Base-by-base conservation (phyloP, 148 eudicot species). In the Dysphania ambrosioides region DNA sequence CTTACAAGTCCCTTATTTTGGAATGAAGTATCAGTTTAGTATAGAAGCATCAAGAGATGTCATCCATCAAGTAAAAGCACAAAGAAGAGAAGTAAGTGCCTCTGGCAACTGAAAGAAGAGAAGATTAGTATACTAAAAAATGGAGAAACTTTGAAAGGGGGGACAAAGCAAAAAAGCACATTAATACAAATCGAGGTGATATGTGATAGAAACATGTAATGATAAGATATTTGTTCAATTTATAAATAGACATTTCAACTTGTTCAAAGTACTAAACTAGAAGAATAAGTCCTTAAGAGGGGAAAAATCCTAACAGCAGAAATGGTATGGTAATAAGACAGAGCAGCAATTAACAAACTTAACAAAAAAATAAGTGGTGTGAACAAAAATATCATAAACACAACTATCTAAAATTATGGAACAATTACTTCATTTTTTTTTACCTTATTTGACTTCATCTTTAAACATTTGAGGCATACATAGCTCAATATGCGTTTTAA, bases 391-490 rank as follows among this genome's bases (percentile, higher is more conserved):
- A 61, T 31, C 35, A 30, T 15, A 12, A 61, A 11, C 68, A 65
- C 60, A 75, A 64, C 35, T 24, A 23, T n/a, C 36, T 11, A 29
- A 27, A 60, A 24, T 44, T n/a, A 21, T 32, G 49, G 12, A 18
- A 18, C 49, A 0, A 18, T 35, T 13, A 8, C 1, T 24, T 42
- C 32, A 69, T n/a, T n/a, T 21, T 12, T 26, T 51, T 59, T 53
- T 80, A 92, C 96, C 98, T 89, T 93, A 76, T 79, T 82, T 41
- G 74, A 85, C 76, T 86, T 89, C 72, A 89, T 26, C 76, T 90
- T 88, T 78, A 93, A 76, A 71, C 98, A 90, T 76, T 90, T 90
- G 51, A 93, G 77, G 72, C 96, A 93, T 27, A 93, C 9, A 58
- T 79, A 38, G 68, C 88, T 78, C 49, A 90, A 68, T 83, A 93